phyloP scores from a whole-genome alignment of 768 basidiomycete species.

The Mycena vitilis region DNA sequence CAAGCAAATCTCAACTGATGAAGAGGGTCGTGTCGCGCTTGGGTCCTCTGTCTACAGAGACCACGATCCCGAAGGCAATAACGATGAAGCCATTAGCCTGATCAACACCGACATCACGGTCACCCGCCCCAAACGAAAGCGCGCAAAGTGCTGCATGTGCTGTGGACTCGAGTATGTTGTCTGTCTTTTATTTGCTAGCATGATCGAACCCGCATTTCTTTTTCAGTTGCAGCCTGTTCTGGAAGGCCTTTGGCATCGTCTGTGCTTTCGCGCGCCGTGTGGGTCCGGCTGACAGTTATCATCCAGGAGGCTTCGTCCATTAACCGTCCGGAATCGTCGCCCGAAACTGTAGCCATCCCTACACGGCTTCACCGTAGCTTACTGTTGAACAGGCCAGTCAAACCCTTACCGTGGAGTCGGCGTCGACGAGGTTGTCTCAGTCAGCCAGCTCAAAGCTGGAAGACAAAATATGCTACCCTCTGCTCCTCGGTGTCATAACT shows the following conservation, averaged over 20 bases:
- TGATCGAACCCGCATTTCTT: conserved; percentile 4
- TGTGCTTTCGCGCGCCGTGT: neutral
- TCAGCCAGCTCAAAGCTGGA: no score
- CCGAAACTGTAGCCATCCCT: no score
- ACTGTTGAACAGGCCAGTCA: no score
- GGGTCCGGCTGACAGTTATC: neutral
- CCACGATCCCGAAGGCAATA: conserved; percentile 35
- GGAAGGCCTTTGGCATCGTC: conserved; percentile 66
- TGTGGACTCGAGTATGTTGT: conserved; percentile 60
- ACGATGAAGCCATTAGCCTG: conserved; percentile 47
- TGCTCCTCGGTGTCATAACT: no score
- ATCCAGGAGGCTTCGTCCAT: conserved; percentile 39
- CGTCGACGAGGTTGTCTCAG: no score
- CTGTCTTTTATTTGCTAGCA: conserved; percentile 12
- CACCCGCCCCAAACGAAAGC: conserved; percentile 47
- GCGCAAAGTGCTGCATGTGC: conserved; percentile 59
- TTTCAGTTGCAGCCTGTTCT: conserved; percentile 62
- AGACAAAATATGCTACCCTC: no score
- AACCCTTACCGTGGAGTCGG: no score
- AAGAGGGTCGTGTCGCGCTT: conserved; percentile 52
- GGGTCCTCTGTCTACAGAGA: conserved; percentile 36
- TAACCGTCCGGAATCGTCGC: conserved; percentile 57
- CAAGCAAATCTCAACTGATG: conserved; percentile 54
- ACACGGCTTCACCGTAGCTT: no score
- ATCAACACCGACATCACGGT: conserved; percentile 47